These are phyloP conservation scores for Pyrenochaeta sp. DNA, from an alignment of 2,329 filamentous ascomycete species.

Conservation along the genomic window DNA sequence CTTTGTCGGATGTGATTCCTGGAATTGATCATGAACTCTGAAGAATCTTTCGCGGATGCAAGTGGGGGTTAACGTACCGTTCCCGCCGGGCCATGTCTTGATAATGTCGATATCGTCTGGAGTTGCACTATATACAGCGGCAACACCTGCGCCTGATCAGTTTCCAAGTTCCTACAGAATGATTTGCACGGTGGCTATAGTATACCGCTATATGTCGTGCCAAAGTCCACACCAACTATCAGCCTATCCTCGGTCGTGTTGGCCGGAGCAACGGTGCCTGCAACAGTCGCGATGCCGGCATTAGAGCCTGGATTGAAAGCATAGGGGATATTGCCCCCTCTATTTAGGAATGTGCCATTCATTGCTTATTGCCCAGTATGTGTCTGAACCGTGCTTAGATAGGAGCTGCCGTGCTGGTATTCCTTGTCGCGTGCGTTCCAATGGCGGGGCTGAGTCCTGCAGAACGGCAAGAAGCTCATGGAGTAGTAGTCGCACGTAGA, in stretches of 20 bases:
- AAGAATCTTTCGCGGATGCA: background rate
- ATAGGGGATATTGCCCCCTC: conserved; percentile 43
- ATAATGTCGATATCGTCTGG: conserved; percentile 85
- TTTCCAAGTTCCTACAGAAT: background rate
- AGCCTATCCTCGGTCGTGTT: conserved; percentile 64
- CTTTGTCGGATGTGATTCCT: conserved; percentile 83
- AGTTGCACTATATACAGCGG: conserved; percentile 76
- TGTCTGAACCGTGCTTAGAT: background rate
- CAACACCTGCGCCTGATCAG: conserved; percentile 61
- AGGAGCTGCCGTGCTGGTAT: conserved; percentile 7
- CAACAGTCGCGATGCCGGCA: conserved; percentile 25
- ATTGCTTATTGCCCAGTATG: conserved; percentile 18
- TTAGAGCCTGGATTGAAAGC: conserved; percentile 41
- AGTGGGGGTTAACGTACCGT: conserved; percentile 57
- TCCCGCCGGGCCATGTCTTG: conserved; percentile 82
- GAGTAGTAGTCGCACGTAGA: conserved; percentile 6
- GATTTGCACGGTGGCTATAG: background rate
- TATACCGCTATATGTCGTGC: conserved; percentile 80
- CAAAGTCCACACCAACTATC: conserved; percentile 83
- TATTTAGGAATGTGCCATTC: conserved; percentile 31
- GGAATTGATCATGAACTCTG: conserved; percentile 15
- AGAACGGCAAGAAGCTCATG: conserved; percentile 7
- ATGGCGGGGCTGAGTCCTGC: conserved; percentile 21
- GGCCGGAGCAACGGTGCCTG: conserved; percentile 16
- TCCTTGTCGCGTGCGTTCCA: conserved; percentile 22